These are phyloP conservation scores for Fusarium humuli DNA, from an alignment of 2,329 filamentous ascomycete genomes.

Conservation along the genomic window DNA sequence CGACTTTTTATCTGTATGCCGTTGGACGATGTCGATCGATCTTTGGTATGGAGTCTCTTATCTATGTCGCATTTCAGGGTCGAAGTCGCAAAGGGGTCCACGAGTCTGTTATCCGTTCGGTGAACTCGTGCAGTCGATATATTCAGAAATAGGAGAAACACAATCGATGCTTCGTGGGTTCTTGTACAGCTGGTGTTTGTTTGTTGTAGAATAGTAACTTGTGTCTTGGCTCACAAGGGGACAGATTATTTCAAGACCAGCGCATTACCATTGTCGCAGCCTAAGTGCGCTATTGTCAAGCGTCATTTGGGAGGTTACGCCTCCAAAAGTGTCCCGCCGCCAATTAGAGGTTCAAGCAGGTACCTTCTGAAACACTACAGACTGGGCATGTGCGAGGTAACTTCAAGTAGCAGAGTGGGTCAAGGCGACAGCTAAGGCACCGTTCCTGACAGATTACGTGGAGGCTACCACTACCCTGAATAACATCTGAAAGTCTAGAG, in stretches of 20 bases:
- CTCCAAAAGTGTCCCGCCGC: slow-evolving; percentile 16
- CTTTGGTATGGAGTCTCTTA: slow-evolving; percentile 28
- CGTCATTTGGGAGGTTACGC: slow-evolving; percentile 19
- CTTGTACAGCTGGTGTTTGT: slow-evolving; percentile 10
- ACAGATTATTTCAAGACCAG: slow-evolving; percentile 42
- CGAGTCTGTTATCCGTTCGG: slow-evolving; percentile 39
- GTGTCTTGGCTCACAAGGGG: slow-evolving; percentile 33
- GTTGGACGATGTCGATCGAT: slow-evolving; percentile 28
- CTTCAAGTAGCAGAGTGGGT: slow-evolving; percentile 4
- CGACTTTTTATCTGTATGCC: slow-evolving; percentile 14
- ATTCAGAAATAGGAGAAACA: not conserved
- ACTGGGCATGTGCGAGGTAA: not conserved
- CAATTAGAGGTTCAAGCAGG: not conserved
- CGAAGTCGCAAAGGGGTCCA: slow-evolving; percentile 39
- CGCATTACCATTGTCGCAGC: slow-evolving; percentile 42
- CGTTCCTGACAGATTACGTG: slow-evolving; percentile 36
- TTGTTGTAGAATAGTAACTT: slow-evolving; percentile 24
- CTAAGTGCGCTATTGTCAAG: slow-evolving; percentile 25
- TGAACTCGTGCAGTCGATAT: slow-evolving; percentile 25
- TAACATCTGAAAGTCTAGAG: not conserved
- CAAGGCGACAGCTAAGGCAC: slow-evolving; percentile 9
- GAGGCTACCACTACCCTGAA: slow-evolving; percentile 32
- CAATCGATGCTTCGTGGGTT: not conserved
- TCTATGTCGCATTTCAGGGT: slow-evolving; percentile 35
- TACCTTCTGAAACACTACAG: not conserved